phyloP scores from a whole-genome alignment of 257 asterid species.

The Fraxinus cuspidata region DNA sequence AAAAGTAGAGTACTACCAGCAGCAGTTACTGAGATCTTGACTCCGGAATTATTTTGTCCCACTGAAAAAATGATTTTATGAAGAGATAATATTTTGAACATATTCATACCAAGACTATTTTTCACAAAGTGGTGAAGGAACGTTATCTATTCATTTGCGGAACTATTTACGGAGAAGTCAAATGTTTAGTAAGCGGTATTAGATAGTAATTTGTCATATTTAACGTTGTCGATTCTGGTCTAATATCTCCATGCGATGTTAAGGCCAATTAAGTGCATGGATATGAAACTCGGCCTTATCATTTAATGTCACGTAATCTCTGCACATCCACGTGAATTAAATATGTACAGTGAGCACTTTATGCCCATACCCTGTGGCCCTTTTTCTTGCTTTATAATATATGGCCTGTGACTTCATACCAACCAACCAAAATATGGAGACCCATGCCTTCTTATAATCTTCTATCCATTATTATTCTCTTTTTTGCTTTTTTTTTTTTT shows the following conservation, averaged over 20 bases:
- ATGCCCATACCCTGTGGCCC: conserved; percentile 27
- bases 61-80: not conserved
- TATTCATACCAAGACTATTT: not conserved
- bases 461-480: not conserved
- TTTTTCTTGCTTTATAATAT: conserved; percentile 29
- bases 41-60: not conserved
- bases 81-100: not conserved
- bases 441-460: conserved; percentile 11
- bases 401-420: conserved; percentile 23
- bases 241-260: too few relatives aligned
- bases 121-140: not conserved
- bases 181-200: not conserved
- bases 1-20: not conserved
- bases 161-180: not conserved
- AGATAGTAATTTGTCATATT: not conserved
- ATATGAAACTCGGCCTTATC: too few relatives aligned
- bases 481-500: too few relatives aligned
- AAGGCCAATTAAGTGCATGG: too few relatives aligned
- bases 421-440: conserved; percentile 20
- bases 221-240: too few relatives aligned
- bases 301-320: too few relatives aligned
- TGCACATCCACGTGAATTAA: not conserved
- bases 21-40: not conserved
- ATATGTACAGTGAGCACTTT: not conserved
- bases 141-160: not conserved